Evolutionary conservation across 345 rosid genomes (phyloP).

Genomic region (Limnanthes douglasii): DNA sequence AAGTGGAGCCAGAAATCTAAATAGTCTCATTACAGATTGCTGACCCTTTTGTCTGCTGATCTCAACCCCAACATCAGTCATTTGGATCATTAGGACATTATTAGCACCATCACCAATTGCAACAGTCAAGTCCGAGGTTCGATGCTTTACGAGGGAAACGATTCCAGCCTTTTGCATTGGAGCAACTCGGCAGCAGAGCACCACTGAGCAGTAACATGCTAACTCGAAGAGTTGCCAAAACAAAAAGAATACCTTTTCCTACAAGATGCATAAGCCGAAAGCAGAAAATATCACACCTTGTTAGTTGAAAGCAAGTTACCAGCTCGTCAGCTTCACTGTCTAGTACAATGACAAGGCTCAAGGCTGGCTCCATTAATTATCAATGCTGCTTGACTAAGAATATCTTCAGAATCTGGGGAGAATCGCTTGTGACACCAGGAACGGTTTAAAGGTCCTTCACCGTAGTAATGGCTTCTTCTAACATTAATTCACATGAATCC

Average conservation of each 20-base stretch:
- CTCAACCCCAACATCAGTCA: slow-evolving; percentile 77
- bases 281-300: background rate
- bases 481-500: slow-evolving; percentile 39
- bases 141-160: slow-evolving; percentile 58
- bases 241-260: slow-evolving; percentile 8
- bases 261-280: background rate
- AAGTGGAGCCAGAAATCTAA: slow-evolving; percentile 62
- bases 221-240: slow-evolving; percentile 49
- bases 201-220: slow-evolving; percentile 54
- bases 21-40: slow-evolving; percentile 83
- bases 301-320: slow-evolving; percentile 13
- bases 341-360: slow-evolving; percentile 57
- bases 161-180: slow-evolving; percentile 80
- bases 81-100: slow-evolving; percentile 80
- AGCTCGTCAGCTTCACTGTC: slow-evolving; percentile 60
- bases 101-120: slow-evolving; percentile 87
- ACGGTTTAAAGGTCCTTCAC: slow-evolving; percentile 21
- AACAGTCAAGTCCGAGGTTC: slow-evolving; percentile 66
- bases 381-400: slow-evolving; percentile 36
- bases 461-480: slow-evolving; percentile 41
- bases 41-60: slow-evolving; percentile 74
- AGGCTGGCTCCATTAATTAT: slow-evolving; percentile 78
- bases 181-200: slow-evolving; percentile 73
- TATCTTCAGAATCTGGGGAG: too few relatives aligned
- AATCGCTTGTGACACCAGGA: slow-evolving; percentile 10